phyloP scores from a whole-genome alignment of 345 rosid genomes.

The Turnera subulata region DNA sequence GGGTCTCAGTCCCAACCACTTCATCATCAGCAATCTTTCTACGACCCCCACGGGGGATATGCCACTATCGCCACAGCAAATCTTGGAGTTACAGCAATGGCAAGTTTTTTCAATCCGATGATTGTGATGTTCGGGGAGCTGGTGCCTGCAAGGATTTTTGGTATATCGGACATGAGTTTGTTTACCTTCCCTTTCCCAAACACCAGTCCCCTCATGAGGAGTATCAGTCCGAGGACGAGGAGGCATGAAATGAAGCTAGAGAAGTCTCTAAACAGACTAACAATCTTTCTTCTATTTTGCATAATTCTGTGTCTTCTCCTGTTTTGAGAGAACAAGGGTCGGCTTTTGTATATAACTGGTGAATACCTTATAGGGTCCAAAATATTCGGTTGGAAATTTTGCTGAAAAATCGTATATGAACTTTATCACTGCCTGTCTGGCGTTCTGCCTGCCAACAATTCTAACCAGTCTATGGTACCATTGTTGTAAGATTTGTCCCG shows the following conservation, averaged over 20 bases:
- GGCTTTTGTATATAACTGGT: slow-evolving; percentile 8
- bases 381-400: too few species aligned
- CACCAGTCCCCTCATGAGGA: slow-evolving; percentile 6
- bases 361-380: neutral
- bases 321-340: slow-evolving; percentile 10
- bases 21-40: slow-evolving; percentile 26
- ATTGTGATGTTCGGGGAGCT: slow-evolving; percentile 60
- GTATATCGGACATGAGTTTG: slow-evolving; percentile 35
- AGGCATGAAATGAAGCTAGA: slow-evolving; percentile 31
- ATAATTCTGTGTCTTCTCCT: slow-evolving; percentile 25
- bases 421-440: too few species aligned
- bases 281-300: slow-evolving; percentile 24
- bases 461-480: too few species aligned
- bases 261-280: slow-evolving; percentile 20
- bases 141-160: slow-evolving; percentile 16
- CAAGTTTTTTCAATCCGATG: slow-evolving; percentile 42
- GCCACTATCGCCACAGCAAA: slow-evolving; percentile 12
- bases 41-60: slow-evolving; percentile 30
- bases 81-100: slow-evolving; percentile 20
- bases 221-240: slow-evolving; percentile 17
- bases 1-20: slow-evolving; percentile 19
- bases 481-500: too few species aligned
- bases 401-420: too few species aligned
- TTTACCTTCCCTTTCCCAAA: slow-evolving; percentile 35
- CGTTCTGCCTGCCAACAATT: too few species aligned